Conservation (phyloP, 2,329 filamentous ascomycete species). For the Trichoderma cornu-damae region DNA sequence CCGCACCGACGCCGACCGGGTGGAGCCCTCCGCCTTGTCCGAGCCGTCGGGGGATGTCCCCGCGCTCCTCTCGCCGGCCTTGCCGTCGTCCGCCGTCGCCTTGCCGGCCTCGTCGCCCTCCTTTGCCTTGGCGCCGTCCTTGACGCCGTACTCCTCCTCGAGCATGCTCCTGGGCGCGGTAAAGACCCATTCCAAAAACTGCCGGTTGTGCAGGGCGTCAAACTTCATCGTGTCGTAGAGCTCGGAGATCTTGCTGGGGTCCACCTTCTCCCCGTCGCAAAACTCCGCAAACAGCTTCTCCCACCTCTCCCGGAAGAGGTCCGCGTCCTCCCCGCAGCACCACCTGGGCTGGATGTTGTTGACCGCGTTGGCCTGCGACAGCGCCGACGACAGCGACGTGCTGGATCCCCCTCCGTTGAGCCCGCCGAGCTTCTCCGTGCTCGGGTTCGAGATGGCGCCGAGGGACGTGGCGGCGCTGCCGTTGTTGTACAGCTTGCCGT, state of each 20-base stretch:
- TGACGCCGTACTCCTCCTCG: slow-evolving; percentile 58
- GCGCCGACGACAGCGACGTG: slow-evolving; percentile 43
- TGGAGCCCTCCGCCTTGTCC: slow-evolving; percentile 39
- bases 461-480: slow-evolving; percentile 61
- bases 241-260: slow-evolving; percentile 97
- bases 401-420: slow-evolving; percentile 38
- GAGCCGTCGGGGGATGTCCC: slow-evolving; percentile 31
- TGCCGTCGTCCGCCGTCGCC: slow-evolving; percentile 33
- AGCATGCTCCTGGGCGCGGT: slow-evolving; percentile 76
- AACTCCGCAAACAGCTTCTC: slow-evolving; percentile 98
- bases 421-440: slow-evolving; percentile 41
- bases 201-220: slow-evolving; percentile 91
- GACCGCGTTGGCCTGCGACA: slow-evolving; percentile 58
- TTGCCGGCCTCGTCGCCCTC: slow-evolving; percentile 38
- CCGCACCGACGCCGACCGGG: slow-evolving; percentile 34
- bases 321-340: slow-evolving; percentile 94
- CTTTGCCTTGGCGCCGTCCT: slow-evolving; percentile 40
- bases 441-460: slow-evolving; percentile 50
- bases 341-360: slow-evolving; percentile 79
- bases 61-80: slow-evolving; percentile 26
- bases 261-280: slow-evolving; percentile 93
- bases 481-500: slow-evolving; percentile 69
- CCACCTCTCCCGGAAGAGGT: slow-evolving; percentile 94
- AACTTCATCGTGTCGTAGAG: slow-evolving; percentile 99
- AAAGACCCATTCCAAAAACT: slow-evolving; percentile 96